These are phyloP conservation scores for Cubamyces sp. DNA, from an alignment of 768 basidiomycete species.

Conservation along the genomic window DNA sequence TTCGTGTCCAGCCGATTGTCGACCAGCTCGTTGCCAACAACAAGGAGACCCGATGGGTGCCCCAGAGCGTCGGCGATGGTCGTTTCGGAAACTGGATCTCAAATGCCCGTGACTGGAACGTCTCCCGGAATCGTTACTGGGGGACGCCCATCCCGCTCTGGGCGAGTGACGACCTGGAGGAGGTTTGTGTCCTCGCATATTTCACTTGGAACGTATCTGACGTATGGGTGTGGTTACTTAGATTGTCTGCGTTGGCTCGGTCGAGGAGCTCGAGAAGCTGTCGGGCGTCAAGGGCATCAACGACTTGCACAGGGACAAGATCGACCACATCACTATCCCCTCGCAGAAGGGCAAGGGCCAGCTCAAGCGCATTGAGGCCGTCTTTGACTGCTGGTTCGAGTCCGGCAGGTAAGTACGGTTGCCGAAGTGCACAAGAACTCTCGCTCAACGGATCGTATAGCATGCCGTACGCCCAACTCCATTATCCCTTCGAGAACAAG, in stretches of 20 bases:
- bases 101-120: constrained; percentile 99
- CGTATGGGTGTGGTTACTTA: constrained; percentile 36
- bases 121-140: constrained; percentile 99
- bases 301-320: constrained; percentile 92
- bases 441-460: constrained; percentile 43
- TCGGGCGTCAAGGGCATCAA: constrained; percentile 84
- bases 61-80: constrained; percentile 85
- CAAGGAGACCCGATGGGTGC: constrained; percentile 92
- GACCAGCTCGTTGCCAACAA: constrained; percentile 92
- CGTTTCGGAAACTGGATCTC: constrained; percentile 97
- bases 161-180: constrained; percentile 91
- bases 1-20: constrained; percentile 82
- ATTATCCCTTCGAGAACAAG: constrained; percentile 98
- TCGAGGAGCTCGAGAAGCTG: constrained; percentile 82
- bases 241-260: constrained; percentile 87
- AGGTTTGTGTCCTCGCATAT: constrained; percentile 50
- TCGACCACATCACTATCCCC: constrained; percentile 96
- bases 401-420: constrained; percentile 76
- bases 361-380: constrained; percentile 91
- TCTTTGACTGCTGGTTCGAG: constrained; percentile 99
- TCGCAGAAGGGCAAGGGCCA: constrained; percentile 85
- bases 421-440: too few relatives aligned
- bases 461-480: constrained; percentile 97
- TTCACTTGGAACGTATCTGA: neutral
- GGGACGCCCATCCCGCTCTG: constrained; percentile 97